phyloP scores from a whole-genome alignment of 2,329 filamentous ascomycete species.

The Fusarium goolgardi region DNA sequence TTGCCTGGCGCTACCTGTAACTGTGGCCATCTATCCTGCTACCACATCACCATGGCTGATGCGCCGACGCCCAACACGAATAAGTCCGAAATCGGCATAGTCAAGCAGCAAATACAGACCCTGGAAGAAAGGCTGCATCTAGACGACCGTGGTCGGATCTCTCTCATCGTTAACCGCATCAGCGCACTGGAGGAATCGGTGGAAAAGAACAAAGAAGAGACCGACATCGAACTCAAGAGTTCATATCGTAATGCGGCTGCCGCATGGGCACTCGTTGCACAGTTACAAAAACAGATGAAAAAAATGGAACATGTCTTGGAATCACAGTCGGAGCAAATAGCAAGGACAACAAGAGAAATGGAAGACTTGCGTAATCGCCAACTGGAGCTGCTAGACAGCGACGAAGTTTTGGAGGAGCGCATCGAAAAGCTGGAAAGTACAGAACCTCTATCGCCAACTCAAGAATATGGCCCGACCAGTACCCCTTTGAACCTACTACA shows the following conservation, averaged over 20 bases:
- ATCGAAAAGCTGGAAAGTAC: constrained; percentile 59
- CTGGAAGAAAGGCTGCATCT: constrained; percentile 52
- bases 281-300: constrained; percentile 56
- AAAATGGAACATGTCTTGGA: constrained; percentile 53
- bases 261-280: constrained; percentile 64
- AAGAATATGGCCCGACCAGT: constrained; percentile 32
- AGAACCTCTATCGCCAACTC: constrained; percentile 41
- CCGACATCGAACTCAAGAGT: constrained; percentile 64
- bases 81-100: constrained; percentile 51
- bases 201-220: constrained; percentile 64
- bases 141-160: constrained; percentile 53
- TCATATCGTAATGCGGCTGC: constrained; percentile 66
- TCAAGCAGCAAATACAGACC: constrained; percentile 44
- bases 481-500: constrained; percentile 20
- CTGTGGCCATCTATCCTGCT: constrained; percentile 71
- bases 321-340: constrained; percentile 56
- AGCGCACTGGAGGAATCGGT: constrained; percentile 65
- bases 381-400: constrained; percentile 62
- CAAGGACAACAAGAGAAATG: constrained; percentile 55
- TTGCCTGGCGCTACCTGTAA: constrained; percentile 67
- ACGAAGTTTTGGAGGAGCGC: constrained; percentile 65
- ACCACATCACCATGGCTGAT: constrained; percentile 63
- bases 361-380: constrained; percentile 61
- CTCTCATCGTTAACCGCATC: constrained; percentile 58
- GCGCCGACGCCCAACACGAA: constrained; percentile 62